phyloP scores from a whole-genome alignment of 768 basidiomycete genomes.

The Naganishia onofrii region DNA sequence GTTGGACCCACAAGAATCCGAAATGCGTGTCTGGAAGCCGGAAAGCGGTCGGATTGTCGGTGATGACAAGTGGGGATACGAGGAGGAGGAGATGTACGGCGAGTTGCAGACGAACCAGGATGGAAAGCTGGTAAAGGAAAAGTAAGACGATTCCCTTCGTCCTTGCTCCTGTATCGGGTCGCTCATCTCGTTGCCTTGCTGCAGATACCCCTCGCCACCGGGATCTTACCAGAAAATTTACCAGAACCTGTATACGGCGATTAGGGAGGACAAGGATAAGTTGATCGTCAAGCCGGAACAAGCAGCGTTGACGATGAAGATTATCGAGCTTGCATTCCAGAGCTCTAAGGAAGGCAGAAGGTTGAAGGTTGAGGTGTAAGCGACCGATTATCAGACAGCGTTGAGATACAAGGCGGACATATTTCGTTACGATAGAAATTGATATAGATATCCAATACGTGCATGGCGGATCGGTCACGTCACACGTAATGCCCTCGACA shows the following conservation, averaged over 20 bases:
- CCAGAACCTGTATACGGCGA: conserved; percentile 42
- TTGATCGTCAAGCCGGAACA: conserved; percentile 71
- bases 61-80: conserved; percentile 27
- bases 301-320: conserved; percentile 67
- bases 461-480: too few relatives aligned
- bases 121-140: conserved; percentile 55
- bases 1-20: conserved; percentile 74
- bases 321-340: conserved; percentile 71
- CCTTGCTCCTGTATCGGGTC: background rate
- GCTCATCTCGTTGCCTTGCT: background rate
- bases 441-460: too few relatives aligned
- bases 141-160: background rate
- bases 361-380: conserved; percentile 22
- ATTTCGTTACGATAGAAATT: too few relatives aligned
- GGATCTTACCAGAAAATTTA: conserved; percentile 45
- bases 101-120: conserved; percentile 72
- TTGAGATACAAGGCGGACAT: too few relatives aligned
- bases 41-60: conserved; percentile 23
- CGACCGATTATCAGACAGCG: background rate
- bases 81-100: conserved; percentile 30
- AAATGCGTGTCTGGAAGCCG: conserved; percentile 57
- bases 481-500: too few relatives aligned
- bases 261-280: conserved; percentile 50
- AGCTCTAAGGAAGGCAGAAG: conserved; percentile 65
- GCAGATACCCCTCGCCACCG: conserved; percentile 33